Evolutionary conservation across 768 basidiomycete species (phyloP), one percentile per base, ranked within the genome.

Genomic region (Ramaria rubella): DNA sequence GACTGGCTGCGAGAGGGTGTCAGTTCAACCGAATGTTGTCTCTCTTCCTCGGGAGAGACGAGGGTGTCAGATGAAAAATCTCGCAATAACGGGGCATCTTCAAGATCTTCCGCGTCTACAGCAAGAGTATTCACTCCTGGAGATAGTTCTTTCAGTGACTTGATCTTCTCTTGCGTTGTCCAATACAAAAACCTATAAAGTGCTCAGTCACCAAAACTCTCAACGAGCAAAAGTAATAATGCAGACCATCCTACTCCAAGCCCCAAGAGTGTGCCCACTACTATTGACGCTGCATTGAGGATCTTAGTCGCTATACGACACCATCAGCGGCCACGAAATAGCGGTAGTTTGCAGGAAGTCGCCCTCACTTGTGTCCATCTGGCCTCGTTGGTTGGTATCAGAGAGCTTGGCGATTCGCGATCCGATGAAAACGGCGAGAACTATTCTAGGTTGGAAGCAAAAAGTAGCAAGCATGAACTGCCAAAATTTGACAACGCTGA

Each of bases 401-500:
- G 90, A 85, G 15, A 93, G 72, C 11, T 74, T 74, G 38, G 86
- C 87, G 42, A 91, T 79, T 26, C 81, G 81, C 1, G 85, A 85
- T 2, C 90, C 91, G 50, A 92, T 81, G 69, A 91, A 90, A 14
- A 85, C 81, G 58, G 87, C 81, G 26, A 93, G 73, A 30, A 85
- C 67, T 5, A 86, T 71, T 65, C 85, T 91, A 23, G 91, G 90
- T 43, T 83, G 80, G 8, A 83, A 73, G 64, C 81, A 83, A 44
- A 79, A 68, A 4, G 89, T 93, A 5, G 91, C 91, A 7, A 83
- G 64, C 46, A 81, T 70, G 65, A 93, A 93, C 70, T 92, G 89
- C 75, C 78, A 81, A 3, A 93, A 65, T 4, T 81, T 72, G 14
- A 93, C 89, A 5, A 86, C 72, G 66, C 82, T 77, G 54, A 94